Evolutionary conservation across 108 stramenopile genomes (phyloP), one percentile per base, ranked within the genome.

Genomic region (Skeletonema tropicum): DNA sequence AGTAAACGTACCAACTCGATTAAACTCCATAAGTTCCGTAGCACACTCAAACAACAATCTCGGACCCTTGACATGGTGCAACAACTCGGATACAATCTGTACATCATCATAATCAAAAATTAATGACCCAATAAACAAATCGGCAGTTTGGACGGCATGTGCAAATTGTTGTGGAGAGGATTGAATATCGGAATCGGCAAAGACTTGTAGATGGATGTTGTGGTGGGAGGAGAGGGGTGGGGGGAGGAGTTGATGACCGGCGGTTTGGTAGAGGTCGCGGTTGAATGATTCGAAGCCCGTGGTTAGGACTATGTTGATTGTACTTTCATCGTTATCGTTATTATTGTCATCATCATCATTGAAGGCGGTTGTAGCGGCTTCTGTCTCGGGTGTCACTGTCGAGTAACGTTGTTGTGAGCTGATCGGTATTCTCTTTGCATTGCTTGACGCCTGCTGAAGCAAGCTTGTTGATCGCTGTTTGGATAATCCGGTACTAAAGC

Each of bases 211-310:
- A 3, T 84, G 23, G 17, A 82, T 55, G 48, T 35, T 2, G 5
- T 35, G 33, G 26, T 75, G n/a, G 7, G 48, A 41, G 7, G 73
- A 59, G 31, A 57, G 60, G 39, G 49, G 58, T 17, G 75, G 36
- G 15, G 71, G 65, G n/a, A 70, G 42, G 70, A 70, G 31, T 46
- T 57, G 41, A 25, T 57, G 41, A 25, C 71, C 87, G 26, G 91
- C 94, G 42, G 87, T 68, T 21, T 76, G 57, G 68, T 95, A 95
- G 36, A 93, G 81, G 39, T 89, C 83, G 19, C 90, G 71, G 68
- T 95, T 95, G 86, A 95, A 95, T 9, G 91, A 90, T 81, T 95
- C 94, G 66, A 95, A 95, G n/a, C 94, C 94, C 4, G 94, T 91
- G 14, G 93, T 88, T 12, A 95, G 80, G 3, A 95, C 91, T 13